Percentiles rank a stretch among this genome's conserved stretches.
These are phyloP conservation scores for Neurospora sp. DNA, from an alignment of 495 filamentous ascomycete species.

Conservation along the genomic window DNA sequence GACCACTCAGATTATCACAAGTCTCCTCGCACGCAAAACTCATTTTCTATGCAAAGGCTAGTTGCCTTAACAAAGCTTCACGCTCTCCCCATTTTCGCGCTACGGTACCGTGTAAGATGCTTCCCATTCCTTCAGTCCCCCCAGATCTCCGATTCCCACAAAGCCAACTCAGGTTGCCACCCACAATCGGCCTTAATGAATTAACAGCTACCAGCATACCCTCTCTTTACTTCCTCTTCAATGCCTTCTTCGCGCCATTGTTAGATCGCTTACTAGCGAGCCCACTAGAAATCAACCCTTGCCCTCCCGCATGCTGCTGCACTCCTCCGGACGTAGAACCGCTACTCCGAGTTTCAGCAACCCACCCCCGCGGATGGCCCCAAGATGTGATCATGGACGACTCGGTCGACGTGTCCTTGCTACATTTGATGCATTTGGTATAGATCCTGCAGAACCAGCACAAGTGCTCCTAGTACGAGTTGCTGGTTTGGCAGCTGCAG, in stretches of 20 bases:
- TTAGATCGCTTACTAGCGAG: not conserved
- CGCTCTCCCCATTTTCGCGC: not conserved
- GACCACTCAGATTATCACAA: not conserved
- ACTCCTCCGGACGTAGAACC: not conserved
- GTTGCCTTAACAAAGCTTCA: not conserved
- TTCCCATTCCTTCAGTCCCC: not conserved
- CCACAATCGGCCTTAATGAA: not conserved
- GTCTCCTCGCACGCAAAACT: not conserved
- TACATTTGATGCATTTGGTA: not conserved
- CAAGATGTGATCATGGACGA: not conserved
- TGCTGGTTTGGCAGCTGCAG: not conserved
- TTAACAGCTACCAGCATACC: not conserved
- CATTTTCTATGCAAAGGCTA: not conserved
- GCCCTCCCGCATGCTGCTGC: not conserved
- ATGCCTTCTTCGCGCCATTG: not conserved
- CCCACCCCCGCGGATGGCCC: not conserved
- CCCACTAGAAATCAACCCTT: not conserved
- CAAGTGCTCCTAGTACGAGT: not conserved
- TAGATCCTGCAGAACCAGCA: not conserved
- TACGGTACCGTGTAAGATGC: not conserved
- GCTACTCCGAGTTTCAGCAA: not conserved
- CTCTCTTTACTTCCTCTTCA: not conserved
- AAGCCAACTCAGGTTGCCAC: not conserved
- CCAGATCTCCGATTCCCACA: not conserved
- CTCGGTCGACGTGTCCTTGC: not conserved